A percentile compares a stretch with the other conserved stretches of the same genome.
phyloP scores from a whole-genome alignment of 2,329 filamentous ascomycete species.

The Talaromyces sp. region DNA sequence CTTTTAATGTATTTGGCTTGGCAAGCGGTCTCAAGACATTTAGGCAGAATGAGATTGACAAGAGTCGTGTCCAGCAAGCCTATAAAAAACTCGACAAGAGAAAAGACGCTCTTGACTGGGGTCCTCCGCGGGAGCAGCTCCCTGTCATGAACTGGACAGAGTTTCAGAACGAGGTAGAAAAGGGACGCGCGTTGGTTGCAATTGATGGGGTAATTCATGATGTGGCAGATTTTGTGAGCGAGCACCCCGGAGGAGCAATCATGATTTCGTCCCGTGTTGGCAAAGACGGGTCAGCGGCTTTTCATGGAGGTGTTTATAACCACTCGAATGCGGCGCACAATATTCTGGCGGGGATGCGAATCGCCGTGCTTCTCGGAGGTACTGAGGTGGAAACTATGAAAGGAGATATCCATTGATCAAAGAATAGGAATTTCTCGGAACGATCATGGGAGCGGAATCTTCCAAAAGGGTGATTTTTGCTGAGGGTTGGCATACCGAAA shows the following conservation, averaged over 20 bases:
- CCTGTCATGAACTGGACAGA: constrained; percentile 83
- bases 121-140: constrained; percentile 74
- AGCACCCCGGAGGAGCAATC: constrained; percentile 78
- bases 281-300: constrained; percentile 83
- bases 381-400: not conserved
- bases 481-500: not conserved
- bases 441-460: not conserved
- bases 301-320: constrained; percentile 84
- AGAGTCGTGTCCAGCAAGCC: constrained; percentile 78
- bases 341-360: constrained; percentile 77
- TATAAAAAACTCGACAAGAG: constrained; percentile 92
- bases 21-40: constrained; percentile 87
- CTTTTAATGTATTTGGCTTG: constrained; percentile 75
- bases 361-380: constrained; percentile 53
- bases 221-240: constrained; percentile 66
- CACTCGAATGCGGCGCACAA: constrained; percentile 76
- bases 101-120: constrained; percentile 76
- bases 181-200: not conserved
- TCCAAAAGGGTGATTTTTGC: not conserved
- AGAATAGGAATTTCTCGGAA: too few species aligned
- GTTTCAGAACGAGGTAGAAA: constrained; percentile 68
- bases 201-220: not conserved
- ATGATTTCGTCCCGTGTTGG: constrained; percentile 74
- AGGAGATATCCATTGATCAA: not conserved
- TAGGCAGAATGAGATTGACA: constrained; percentile 85